Base-by-base conservation (phyloP, 2,329 filamentous ascomycete species). In the Aspergillus sclerotialis region DNA sequence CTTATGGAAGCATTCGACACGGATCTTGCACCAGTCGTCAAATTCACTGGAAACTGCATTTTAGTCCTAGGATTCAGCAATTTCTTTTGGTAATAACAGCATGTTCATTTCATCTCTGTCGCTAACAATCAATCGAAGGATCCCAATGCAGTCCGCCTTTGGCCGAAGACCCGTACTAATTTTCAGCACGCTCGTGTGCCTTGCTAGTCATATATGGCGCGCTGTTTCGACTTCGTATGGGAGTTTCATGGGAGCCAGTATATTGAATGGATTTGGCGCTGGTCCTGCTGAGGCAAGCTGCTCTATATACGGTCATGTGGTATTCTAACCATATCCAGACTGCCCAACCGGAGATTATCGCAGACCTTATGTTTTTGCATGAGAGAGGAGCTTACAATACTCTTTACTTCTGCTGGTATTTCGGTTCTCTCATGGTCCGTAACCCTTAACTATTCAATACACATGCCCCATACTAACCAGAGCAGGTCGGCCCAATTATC, bases 321-420 rank as follows among this genome's bases (percentile, higher is more conserved):
- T n/a, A n/a, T n/a, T n/a, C n/a, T n/a, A n/a, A n/a, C n/a, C n/a
- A n/a, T n/a, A n/a, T n/a, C n/a, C 7, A 61, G 60, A 80, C 75
- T 0, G 68, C 75, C 2, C 74, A 77, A 58, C 77, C 76, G 1
- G 69, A 72, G 18, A 69, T 82, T 33, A 80, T 81, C 46, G 73
- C 78, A 3, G 78, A 82, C 46, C 69, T 80, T 8, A 75, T 76
- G 50, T 82, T 82, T 55, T 61, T 82, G 7, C 75, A 80, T 47
- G 75, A 81, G 32, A 68, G 78, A 37, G 78, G 78, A 5, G 75
- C 72, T 43, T 80, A 70, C 61, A 76, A 76, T 43, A 76, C 73
- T 0, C 46, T 75, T 0, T 82, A 81, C 50, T 81, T 78, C 60
- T 70, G 70, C 0, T 63, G 71, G 9, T 81, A 80, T 52, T 79